These are phyloP conservation scores for Phytophthora hybrid DNA, from an alignment of 352 stramenopile genomes.

Conservation along the genomic window DNA sequence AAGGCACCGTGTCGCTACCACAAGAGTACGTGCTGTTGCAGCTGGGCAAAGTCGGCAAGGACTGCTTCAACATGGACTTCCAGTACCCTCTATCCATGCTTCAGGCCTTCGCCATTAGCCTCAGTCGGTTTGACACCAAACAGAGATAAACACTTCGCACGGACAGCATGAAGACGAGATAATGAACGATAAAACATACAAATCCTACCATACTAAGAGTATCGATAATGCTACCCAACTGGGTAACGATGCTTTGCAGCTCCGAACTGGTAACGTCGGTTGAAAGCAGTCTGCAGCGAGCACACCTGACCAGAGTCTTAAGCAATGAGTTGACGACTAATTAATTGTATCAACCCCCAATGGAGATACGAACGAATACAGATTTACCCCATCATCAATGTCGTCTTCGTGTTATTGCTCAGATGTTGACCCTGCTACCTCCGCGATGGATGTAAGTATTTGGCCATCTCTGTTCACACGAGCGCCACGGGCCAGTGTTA, in stretches of 20 bases:
- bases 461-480: conserved; percentile 1
- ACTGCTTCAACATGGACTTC: conserved; percentile 97
- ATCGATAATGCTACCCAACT: not conserved
- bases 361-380: conserved; percentile 15
- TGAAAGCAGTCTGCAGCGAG: too few species aligned
- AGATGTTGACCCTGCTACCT: not conserved
- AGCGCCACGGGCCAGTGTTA: conserved; percentile 9
- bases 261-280: too few species aligned
- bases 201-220: not conserved
- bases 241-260: too few species aligned
- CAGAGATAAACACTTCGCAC: conserved; percentile 52
- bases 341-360: not conserved
- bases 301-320: too few species aligned
- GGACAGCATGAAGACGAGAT: not conserved
- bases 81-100: conserved; percentile 93
- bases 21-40: conserved; percentile 88
- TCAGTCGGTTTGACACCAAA: conserved; percentile 93
- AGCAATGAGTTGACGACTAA: too few species aligned
- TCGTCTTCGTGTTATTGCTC: conserved; percentile 31
- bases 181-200: not conserved
- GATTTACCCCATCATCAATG: conserved; percentile 27
- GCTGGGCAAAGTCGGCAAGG: conserved; percentile 89
- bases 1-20: conserved; percentile 84
- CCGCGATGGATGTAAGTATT: conserved; percentile 1
- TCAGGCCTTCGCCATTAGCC: conserved; percentile 93